Percentiles rank a stretch among this genome's conserved stretches.
These are phyloP conservation scores for Naumovozyma baii DNA, from an alignment of 805 yeast species.

Conservation along the genomic window DNA sequence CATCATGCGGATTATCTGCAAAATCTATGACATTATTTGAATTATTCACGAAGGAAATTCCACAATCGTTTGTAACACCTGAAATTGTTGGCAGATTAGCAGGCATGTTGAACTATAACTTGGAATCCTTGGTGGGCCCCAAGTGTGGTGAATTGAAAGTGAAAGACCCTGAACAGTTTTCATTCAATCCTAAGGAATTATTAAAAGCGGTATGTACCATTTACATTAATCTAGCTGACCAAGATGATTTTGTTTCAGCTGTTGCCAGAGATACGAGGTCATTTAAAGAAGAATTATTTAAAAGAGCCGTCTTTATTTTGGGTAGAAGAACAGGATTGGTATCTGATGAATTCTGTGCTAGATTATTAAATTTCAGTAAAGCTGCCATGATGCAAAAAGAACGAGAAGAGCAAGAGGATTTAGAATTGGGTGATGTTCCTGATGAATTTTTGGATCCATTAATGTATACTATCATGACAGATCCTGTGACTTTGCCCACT, in stretches of 20 bases:
- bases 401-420: conserved; percentile 70
- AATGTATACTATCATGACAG: conserved; percentile 91
- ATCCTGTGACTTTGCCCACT: conserved; percentile 89
- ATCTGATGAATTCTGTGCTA: conserved; percentile 42
- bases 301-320: conserved; percentile 61
- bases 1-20: conserved; percentile 73
- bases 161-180: conserved; percentile 67
- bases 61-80: conserved; percentile 72
- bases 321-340: conserved; percentile 44
- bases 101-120: conserved; percentile 88
- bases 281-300: conserved; percentile 55
- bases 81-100: conserved; percentile 93
- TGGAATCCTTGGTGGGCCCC: conserved; percentile 91
- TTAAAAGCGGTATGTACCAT: conserved; percentile 64
- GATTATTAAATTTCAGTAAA: conserved; percentile 47
- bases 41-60: conserved; percentile 77
- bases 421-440: conserved; percentile 86
- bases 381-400: conserved; percentile 52
- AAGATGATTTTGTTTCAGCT: conserved; percentile 61
- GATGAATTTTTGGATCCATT: conserved; percentile 95
- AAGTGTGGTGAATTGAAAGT: conserved; percentile 85
- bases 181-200: conserved; percentile 69
- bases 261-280: conserved; percentile 92
- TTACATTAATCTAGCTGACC: conserved; percentile 58
- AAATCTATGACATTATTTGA: conserved; percentile 73